phyloP scores from a whole-genome alignment of 805 yeast genomes.

The Jamesozyma jinghongensis region DNA sequence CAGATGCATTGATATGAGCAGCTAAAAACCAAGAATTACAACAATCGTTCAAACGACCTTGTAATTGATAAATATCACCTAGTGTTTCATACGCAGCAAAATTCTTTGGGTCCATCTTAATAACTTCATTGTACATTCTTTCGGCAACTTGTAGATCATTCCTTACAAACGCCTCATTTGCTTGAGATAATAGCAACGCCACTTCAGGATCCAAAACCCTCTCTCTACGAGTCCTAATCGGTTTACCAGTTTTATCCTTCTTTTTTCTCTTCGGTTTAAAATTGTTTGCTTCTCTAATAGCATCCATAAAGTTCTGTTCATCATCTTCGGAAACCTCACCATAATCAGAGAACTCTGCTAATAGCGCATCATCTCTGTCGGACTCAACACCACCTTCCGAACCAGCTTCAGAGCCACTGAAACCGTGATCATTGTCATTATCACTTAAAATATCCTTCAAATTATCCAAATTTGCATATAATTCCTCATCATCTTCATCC shows the following conservation, averaged over 20 bases:
- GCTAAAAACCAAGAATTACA: constrained; percentile 77
- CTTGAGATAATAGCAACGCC: constrained; percentile 52
- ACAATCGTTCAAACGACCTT: constrained; percentile 60
- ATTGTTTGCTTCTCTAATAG: constrained; percentile 58
- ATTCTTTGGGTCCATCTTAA: constrained; percentile 67
- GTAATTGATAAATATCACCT: constrained; percentile 71
- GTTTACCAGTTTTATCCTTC: constrained; percentile 24
- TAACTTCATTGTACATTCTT: constrained; percentile 54
- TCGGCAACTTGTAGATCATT: constrained; percentile 53
- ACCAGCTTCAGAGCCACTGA: constrained; percentile 5
- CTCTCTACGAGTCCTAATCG: constrained; percentile 23
- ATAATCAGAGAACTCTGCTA: constrained; percentile 31
- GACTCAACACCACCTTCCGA: constrained; percentile 10
- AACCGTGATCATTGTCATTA: constrained; percentile 6
- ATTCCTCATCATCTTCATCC: constrained; percentile 20
- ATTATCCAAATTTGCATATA: constrained; percentile 30
- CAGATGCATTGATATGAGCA: constrained; percentile 67
- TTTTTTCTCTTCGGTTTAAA: constrained; percentile 38
- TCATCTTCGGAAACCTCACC: constrained; percentile 34
- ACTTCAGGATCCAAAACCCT: constrained; percentile 65
- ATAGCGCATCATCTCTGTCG: constrained; percentile 30
- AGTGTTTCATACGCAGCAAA: constrained; percentile 79
- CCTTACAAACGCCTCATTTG: constrained; percentile 71
- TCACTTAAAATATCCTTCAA: constrained; percentile 17
- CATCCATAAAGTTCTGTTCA: constrained; percentile 46